Conservation (phyloP, 176 grass and related monocot species). For the Raddia distichophylla region DNA sequence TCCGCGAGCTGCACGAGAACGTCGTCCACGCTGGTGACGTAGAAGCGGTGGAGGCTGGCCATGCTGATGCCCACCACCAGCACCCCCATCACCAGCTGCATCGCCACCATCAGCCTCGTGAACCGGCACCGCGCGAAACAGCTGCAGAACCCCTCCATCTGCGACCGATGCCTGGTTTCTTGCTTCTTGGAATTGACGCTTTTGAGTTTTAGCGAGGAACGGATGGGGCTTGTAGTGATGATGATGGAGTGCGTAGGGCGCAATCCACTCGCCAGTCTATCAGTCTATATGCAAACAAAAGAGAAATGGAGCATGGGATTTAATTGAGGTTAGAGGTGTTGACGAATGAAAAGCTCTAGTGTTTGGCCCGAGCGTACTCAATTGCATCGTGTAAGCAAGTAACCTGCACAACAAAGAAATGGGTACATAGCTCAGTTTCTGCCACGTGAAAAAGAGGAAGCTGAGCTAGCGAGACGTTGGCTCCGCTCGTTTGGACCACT, state of each 20-base stretch:
- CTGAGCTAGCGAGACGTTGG: no score
- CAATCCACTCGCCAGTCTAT: constrained; percentile 37
- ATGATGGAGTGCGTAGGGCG: not conserved
- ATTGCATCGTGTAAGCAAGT: constrained; percentile 1
- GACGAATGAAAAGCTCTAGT: constrained; percentile 14
- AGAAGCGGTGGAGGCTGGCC: constrained; percentile 80
- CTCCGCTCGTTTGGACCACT: no score
- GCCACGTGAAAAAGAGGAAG: no score
- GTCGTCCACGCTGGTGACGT: constrained; percentile 65
- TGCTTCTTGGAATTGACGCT: not conserved
- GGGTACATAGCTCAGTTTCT: no score
- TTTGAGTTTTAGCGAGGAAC: not conserved
- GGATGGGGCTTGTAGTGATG: not conserved
- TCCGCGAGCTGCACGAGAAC: constrained; percentile 72
- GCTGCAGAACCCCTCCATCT: constrained; percentile 57
- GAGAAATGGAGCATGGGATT: not conserved
- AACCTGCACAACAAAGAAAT: no score
- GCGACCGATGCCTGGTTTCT: not conserved
- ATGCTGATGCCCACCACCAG: constrained; percentile 77
- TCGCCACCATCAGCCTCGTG: constrained; percentile 53
- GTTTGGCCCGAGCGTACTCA: constrained; percentile 7
- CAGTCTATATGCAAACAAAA: not conserved
- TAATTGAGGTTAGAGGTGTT: constrained; percentile 8
- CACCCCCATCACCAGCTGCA: constrained; percentile 77
- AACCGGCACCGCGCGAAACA: constrained; percentile 49